Evolutionary conservation across 495 filamentous ascomycete species (phyloP).

Genomic region (Tuber magnatum): DNA sequence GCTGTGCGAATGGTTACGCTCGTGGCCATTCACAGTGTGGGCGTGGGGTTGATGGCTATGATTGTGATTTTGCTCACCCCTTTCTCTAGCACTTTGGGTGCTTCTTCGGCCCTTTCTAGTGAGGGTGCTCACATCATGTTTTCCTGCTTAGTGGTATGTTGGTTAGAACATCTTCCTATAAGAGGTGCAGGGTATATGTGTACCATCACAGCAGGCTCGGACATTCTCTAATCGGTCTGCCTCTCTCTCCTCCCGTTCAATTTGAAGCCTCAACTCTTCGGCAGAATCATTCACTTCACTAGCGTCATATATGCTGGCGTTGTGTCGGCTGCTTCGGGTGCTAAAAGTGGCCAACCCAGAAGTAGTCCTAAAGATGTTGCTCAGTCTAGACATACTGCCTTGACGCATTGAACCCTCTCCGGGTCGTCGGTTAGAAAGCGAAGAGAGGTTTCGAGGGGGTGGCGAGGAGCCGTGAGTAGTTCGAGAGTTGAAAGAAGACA

Average conservation of each 20-base stretch:
- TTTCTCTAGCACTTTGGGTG: constrained; percentile 24
- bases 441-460: constrained; percentile 30
- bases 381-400: constrained; percentile 45
- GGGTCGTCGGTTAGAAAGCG: constrained; percentile 39
- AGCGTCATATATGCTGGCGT: constrained; percentile 57
- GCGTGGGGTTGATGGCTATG: neutral
- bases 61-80: constrained; percentile 17
- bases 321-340: constrained; percentile 46
- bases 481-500: constrained; percentile 77
- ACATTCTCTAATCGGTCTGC: constrained; percentile 84
- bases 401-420: constrained; percentile 46
- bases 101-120: constrained; percentile 34
- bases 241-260: constrained; percentile 66
- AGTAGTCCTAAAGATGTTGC: constrained; percentile 38
- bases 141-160: constrained; percentile 49
- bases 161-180: constrained; percentile 36
- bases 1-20: constrained; percentile 28
- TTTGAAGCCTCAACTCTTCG: constrained; percentile 68
- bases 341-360: constrained; percentile 42
- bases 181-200: constrained; percentile 39
- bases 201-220: constrained; percentile 93
- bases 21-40: constrained; percentile 15
- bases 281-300: constrained; percentile 66
- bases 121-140: constrained; percentile 62
- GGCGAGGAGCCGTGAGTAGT: constrained; percentile 57